These are phyloP conservation scores for Oryza nivara DNA, from an alignment of 176 grass and related monocot species.

Conservation along the genomic window DNA sequence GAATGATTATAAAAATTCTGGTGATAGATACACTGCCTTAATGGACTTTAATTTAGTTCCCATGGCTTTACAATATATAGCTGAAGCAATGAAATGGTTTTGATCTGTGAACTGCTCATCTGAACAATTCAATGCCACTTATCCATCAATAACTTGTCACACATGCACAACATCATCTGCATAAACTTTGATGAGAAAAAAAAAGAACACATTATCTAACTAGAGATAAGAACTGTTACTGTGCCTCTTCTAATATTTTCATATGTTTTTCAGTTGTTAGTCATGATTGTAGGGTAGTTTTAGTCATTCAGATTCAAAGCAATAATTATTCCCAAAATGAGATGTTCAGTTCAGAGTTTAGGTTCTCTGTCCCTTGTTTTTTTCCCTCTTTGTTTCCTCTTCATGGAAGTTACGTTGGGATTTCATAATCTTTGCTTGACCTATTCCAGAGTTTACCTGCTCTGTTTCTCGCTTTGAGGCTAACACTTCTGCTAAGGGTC, in stretches of 20 bases:
- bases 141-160: neutral
- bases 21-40: conserved; percentile 4
- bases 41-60: neutral
- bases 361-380: neutral
- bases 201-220: neutral
- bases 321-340: neutral
- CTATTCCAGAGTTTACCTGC: neutral
- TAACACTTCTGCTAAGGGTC: neutral
- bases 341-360: neutral
- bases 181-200: neutral
- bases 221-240: neutral
- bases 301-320: neutral
- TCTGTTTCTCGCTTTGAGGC: neutral
- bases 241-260: neutral
- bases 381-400: neutral
- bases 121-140: neutral
- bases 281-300: neutral
- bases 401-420: neutral
- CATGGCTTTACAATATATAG: no score
- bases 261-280: neutral
- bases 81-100: neutral
- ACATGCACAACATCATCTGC: neutral
- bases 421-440: neutral
- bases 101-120: neutral
- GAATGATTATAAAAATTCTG: neutral